These are phyloP conservation scores for Seminavis robusta DNA, from an alignment of 108 stramenopile genomes.

Conservation along the genomic window DNA sequence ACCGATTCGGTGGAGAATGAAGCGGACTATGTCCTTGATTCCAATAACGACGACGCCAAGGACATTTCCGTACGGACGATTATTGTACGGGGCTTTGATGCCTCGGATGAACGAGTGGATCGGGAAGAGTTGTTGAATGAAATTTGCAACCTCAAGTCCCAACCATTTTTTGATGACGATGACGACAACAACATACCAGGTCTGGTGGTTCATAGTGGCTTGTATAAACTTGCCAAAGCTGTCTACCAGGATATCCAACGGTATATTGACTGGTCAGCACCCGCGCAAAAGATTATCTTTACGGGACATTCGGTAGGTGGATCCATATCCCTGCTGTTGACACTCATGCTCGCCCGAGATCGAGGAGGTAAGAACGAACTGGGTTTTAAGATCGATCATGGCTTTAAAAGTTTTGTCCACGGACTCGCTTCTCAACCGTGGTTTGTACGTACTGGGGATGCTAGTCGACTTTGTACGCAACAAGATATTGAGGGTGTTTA, in stretches of 20 bases:
- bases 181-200: conserved; percentile 13
- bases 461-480: conserved; percentile 42
- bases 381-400: not conserved
- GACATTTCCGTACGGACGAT: conserved; percentile 63
- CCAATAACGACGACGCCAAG: too few relatives aligned
- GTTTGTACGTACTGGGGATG: not conserved
- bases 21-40: not conserved
- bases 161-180: conserved; percentile 3
- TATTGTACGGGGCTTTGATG: conserved; percentile 85
- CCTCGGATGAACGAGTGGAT: conserved; percentile 78
- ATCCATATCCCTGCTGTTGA: conserved; percentile 58
- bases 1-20: conserved; percentile 60
- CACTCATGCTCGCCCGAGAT: conserved; percentile 45
- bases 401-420: not conserved
- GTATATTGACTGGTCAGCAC: conserved; percentile 62
- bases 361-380: conserved; percentile 31
- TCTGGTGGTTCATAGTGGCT: conserved; percentile 63
- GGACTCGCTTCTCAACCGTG: not conserved
- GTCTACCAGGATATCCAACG: conserved; percentile 52
- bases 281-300: conserved; percentile 61
- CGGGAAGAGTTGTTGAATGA: conserved; percentile 56
- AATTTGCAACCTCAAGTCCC: conserved; percentile 41
- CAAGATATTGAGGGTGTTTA: conserved; percentile 56
- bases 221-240: conserved; percentile 55
- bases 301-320: conserved; percentile 87